A percentile compares a stretch with the other conserved stretches of the same genome.
Evolutionary conservation across 768 basidiomycete genomes (phyloP).

Genomic region (Daedaleopsis sinensis): DNA sequence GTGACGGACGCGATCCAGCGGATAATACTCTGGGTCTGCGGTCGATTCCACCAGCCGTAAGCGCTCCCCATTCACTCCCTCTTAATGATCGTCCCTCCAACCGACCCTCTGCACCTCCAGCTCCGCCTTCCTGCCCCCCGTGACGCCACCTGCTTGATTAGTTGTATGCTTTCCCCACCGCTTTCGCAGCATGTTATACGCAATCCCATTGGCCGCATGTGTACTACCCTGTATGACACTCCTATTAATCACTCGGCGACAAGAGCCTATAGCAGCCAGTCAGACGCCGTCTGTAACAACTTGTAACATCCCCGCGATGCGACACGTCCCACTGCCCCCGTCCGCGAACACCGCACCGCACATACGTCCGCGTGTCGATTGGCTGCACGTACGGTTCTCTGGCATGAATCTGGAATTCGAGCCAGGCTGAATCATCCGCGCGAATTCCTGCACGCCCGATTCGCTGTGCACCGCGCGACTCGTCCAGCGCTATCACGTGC

Average conservation of each 20-base stretch:
- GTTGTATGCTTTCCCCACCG: not conserved
- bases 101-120: not conserved
- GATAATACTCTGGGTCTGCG: conserved; percentile 63
- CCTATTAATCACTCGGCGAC: conserved; percentile 8
- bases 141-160: not conserved
- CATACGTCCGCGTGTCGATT: conserved; percentile 12
- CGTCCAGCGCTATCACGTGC: conserved; percentile 20
- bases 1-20: conserved; percentile 67
- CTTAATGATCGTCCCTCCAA: not conserved
- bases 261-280: conserved; percentile 10
- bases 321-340: not conserved
- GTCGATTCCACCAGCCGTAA: conserved; percentile 19
- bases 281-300: conserved; percentile 6
- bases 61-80: not conserved
- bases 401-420: conserved; percentile 17
- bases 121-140: not conserved
- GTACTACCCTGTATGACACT: conserved; percentile 4
- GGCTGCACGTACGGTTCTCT: not conserved
- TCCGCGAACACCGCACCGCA: not conserved
- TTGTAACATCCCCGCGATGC: not conserved
- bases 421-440: conserved; percentile 19
- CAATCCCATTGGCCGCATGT: conserved; percentile 7
- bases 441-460: conserved; percentile 15
- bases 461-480: conserved; percentile 12
- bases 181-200: conserved; percentile 22